Conservation (phyloP, 2,329 filamentous ascomycete genomes). For the Ophiostoma ulmi region DNA sequence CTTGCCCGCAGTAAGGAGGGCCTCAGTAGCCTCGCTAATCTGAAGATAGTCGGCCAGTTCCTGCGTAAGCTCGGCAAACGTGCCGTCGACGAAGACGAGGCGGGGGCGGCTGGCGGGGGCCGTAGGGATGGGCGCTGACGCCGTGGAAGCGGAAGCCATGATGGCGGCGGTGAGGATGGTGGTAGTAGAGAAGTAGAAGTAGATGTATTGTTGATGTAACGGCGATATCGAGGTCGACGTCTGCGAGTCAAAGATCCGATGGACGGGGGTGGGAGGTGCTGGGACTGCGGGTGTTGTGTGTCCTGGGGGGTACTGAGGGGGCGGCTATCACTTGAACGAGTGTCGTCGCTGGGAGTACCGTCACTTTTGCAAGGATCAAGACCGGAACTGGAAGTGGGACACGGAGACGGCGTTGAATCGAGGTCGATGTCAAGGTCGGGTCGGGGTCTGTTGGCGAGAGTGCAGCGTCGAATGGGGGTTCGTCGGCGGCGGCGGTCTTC, state of each 20-base stretch:
- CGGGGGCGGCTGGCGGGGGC: constrained; percentile 42
- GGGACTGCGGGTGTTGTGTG: background rate
- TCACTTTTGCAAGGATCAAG: background rate
- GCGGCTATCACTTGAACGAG: background rate
- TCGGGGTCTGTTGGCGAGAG: background rate
- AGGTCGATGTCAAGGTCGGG: background rate
- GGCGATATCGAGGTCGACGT: constrained; percentile 1
- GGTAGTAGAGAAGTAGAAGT: background rate
- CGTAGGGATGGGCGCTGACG: constrained; percentile 16
- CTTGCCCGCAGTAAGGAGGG: constrained; percentile 60
- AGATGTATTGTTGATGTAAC: background rate
- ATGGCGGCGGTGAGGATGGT: constrained; percentile 8
- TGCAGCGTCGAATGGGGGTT: background rate
- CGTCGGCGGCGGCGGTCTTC: constrained; percentile 6
- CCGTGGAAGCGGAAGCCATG: constrained; percentile 23
- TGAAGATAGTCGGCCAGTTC: constrained; percentile 96
- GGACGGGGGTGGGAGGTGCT: background rate
- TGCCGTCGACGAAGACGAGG: constrained; percentile 78
- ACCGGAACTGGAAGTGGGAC: background rate
- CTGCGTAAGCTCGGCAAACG: constrained; percentile 84
- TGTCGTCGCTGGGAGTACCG: background rate
- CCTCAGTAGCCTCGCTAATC: constrained; percentile 69
- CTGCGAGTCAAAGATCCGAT: background rate
- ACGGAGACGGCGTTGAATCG: background rate
- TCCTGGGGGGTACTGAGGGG: background rate